phyloP scores from a whole-genome alignment of 116 monocot genomes.

The Thalassia testudinum region DNA sequence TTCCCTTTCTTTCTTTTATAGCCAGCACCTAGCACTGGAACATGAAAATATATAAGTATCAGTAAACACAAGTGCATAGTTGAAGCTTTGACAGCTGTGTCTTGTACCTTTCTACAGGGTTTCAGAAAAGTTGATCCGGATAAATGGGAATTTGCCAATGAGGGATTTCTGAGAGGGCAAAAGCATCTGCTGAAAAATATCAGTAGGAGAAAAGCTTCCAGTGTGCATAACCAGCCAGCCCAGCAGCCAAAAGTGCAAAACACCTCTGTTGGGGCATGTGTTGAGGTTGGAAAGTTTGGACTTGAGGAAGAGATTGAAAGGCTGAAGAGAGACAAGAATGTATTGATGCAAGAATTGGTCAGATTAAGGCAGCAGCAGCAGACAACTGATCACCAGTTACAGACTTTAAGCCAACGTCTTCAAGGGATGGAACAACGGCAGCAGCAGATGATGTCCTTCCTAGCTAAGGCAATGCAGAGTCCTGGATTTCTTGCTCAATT shows the following conservation, averaged over 20 bases:
- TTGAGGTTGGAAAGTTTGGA: constrained; percentile 58
- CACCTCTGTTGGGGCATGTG: constrained; percentile 11
- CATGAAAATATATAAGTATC: too few species aligned
- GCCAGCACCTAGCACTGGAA: too few species aligned
- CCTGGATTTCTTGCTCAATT: constrained; percentile 47
- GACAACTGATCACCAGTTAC: constrained; percentile 33
- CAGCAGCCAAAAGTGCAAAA: constrained; percentile 11
- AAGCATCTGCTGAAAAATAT: constrained; percentile 69
- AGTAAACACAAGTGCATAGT: too few species aligned
- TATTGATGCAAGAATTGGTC: constrained; percentile 47
- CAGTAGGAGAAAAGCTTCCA: constrained; percentile 25
- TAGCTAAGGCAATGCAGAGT: constrained; percentile 55
- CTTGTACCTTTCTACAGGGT: constrained; percentile 24
- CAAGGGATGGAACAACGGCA: constrained; percentile 64
- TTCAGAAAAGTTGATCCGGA: constrained; percentile 80
- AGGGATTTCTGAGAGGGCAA: constrained; percentile 57
- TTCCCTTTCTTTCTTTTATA: too few species aligned
- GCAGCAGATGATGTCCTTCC: constrained; percentile 61
- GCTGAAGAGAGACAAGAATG: constrained; percentile 53
- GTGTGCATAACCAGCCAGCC: constrained; percentile 1
- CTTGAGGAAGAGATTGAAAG: constrained; percentile 52
- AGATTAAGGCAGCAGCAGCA: constrained; percentile 52
- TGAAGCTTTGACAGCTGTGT: too few species aligned
- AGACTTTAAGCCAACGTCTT: constrained; percentile 38
- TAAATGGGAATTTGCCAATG: constrained; percentile 78